Evolutionary conservation across 495 filamentous ascomycete species (phyloP).

Genomic region (Penicillium diatomitis): DNA sequence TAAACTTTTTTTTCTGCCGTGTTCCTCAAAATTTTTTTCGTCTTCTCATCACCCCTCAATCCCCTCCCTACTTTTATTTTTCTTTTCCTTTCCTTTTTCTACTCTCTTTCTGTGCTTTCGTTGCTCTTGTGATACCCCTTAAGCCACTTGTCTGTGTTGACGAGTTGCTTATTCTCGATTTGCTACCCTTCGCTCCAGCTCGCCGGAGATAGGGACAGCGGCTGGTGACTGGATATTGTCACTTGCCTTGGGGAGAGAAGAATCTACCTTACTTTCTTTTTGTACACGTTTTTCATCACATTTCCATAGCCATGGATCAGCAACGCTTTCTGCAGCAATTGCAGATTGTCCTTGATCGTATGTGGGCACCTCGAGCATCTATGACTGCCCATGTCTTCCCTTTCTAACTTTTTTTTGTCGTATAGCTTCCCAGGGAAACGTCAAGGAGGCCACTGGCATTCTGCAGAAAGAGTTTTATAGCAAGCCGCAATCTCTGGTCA

Average conservation of each 20-base stretch:
- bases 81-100: conserved; percentile 9
- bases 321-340: conserved; percentile 65
- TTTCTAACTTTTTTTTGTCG: conserved; percentile 8
- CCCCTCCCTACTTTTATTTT: conserved; percentile 13
- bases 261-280: conserved; percentile 2
- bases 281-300: conserved; percentile 2
- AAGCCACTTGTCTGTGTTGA: conserved; percentile 26
- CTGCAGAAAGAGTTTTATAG: conserved; percentile 88
- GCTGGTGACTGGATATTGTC: too few species aligned
- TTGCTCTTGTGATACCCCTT: conserved; percentile 30
- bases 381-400: not conserved
- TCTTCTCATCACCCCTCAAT: conserved; percentile 14
- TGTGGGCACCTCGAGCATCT: conserved; percentile 18
- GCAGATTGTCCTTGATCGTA: conserved; percentile 66
- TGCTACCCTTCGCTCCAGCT: conserved; percentile 10
- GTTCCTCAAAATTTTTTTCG: conserved; percentile 11
- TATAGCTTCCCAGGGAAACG: conserved; percentile 38
- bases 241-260: not conserved
- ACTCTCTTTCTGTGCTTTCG: conserved; percentile 15
- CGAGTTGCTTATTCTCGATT: conserved; percentile 24
- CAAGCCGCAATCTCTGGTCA: conserved; percentile 68
- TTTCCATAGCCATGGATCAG: conserved; percentile 53
- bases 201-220: conserved; percentile 17
- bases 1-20: conserved; percentile 14
- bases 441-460: conserved; percentile 83